Evolutionary conservation across 148 eudicot genomes (phyloP).

Genomic region (Mesembryanthemum crystallinum): DNA sequence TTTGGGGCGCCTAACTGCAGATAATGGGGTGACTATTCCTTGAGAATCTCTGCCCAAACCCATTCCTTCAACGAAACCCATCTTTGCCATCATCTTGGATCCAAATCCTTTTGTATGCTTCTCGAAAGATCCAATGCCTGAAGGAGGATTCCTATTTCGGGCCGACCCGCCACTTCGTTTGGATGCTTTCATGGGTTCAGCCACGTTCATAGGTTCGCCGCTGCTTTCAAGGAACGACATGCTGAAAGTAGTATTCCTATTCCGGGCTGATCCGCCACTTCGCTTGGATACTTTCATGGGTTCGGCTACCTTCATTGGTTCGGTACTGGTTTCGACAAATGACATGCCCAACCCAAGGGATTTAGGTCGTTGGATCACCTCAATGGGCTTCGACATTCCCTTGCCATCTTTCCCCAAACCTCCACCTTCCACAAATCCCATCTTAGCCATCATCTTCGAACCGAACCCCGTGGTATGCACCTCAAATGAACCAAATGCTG

Average conservation of each 20-base stretch:
- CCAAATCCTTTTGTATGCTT: constrained; percentile 95
- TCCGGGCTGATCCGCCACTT: constrained; percentile 3
- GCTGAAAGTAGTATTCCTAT: not conserved
- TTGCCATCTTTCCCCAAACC: constrained; percentile 89
- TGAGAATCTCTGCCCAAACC: constrained; percentile 86
- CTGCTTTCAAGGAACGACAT: not conserved
- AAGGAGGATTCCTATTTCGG: constrained; percentile 6
- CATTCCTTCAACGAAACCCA: constrained; percentile 83
- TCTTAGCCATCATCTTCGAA: constrained; percentile 96
- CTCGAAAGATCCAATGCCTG: constrained; percentile 63
- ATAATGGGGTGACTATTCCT: constrained; percentile 73
- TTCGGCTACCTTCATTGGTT: constrained; percentile 10
- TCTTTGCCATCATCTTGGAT: constrained; percentile 94
- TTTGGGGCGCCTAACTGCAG: constrained; percentile 78
- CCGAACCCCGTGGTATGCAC: constrained; percentile 95
- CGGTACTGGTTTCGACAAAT: constrained; percentile 34
- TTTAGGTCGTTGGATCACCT: constrained; percentile 72
- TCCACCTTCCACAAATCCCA: constrained; percentile 83
- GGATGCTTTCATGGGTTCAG: not conserved
- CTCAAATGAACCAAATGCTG: constrained; percentile 72
- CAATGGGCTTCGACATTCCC: constrained; percentile 74
- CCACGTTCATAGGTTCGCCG: too few relatives aligned
- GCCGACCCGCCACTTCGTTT: constrained; percentile 18
- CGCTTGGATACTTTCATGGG: constrained; percentile 13
- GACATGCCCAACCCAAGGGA: constrained; percentile 81